Evolutionary conservation across 2,329 filamentous ascomycete species (phyloP), one percentile per base, ranked within the genome.

Genomic region (Cercospora beticola): DNA sequence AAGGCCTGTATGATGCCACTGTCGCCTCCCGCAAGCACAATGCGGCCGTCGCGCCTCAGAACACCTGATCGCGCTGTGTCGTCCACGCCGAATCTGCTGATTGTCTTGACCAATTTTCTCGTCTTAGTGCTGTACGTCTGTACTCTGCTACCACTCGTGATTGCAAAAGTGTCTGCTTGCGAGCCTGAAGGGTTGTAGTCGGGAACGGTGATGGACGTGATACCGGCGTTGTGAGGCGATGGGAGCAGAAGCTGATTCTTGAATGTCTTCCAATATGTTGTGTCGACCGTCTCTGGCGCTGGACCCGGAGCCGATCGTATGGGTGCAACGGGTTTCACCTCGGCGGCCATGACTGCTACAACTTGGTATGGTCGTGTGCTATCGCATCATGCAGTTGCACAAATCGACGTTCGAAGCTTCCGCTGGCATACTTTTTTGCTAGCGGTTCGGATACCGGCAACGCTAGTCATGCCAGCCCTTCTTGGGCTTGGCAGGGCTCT

Each of bases 241-340:
- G 95, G 92, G 70, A 98, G 89, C 70, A 94, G 89, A 67, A 97
- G 88, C 73, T 94, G 92, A 74, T 94, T 95, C 82, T 92, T 93
- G 85, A 99, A 99, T 12, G 91, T 90, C 78, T 91, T 91, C 96
- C 96, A 99, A 85, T 98, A 98, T 73, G 90, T 88, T 82, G 98
- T 94, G 83, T 99, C 95, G 33, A 94, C 90, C 5, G 94, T 97
- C 59, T 94, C 83, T 64, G 92, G 90, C 49, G 91, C 90, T 67
- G 93, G 93, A 62, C 92, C 92, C 71, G 91, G 87, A 67, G 94
- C 89, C 78, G 96, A 87, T 85, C 93, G 96, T 78, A 96, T 84
- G 80, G 90, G 90, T 79, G 89, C 89, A 73, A 97, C 84, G 70
- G 92, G 91, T 80, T 89, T 88, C 76, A 97, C 92, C 83, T 93